phyloP scores from a whole-genome alignment of 1,139 yeast species.

The Suhomyces atakaporum region DNA sequence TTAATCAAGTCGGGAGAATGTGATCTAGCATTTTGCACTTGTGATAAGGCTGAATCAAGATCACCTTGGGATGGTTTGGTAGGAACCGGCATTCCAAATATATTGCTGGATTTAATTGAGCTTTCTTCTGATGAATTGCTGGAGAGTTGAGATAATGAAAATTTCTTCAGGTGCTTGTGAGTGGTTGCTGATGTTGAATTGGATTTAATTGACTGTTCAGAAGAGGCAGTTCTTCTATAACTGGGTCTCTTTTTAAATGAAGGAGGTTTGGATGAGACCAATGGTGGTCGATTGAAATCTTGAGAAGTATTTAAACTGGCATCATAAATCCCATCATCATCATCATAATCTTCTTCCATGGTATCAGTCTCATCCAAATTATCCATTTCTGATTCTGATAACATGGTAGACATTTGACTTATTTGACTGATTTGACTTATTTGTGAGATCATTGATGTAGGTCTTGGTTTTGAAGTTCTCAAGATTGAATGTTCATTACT shows the following conservation, averaged over 20 bases:
- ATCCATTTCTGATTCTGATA: slow-evolving; percentile 49
- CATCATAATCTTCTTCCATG: slow-evolving; percentile 44
- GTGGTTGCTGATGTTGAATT: slow-evolving; percentile 33
- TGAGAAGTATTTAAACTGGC: slow-evolving; percentile 34
- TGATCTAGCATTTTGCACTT: slow-evolving; percentile 19
- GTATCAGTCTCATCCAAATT: slow-evolving; percentile 48
- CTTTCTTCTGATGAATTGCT: slow-evolving; percentile 46
- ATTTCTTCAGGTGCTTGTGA: slow-evolving; percentile 25
- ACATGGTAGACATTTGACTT: slow-evolving; percentile 58
- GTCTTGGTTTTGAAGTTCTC: slow-evolving; percentile 44
- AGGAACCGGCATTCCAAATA: slow-evolving; percentile 21
- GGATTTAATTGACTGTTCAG: slow-evolving; percentile 42
- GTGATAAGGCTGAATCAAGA: slow-evolving; percentile 13
- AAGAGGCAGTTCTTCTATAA: slow-evolving; percentile 36
- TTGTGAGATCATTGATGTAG: slow-evolving; percentile 68
- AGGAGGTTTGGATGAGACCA: slow-evolving; percentile 1
- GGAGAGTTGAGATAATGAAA: slow-evolving; percentile 38
- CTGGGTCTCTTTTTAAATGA: slow-evolving; percentile 30
- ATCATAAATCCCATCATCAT: slow-evolving; percentile 38
- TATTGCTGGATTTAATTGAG: slow-evolving; percentile 16
- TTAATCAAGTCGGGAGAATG: slow-evolving; percentile 24
- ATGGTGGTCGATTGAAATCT: slow-evolving; percentile 16
- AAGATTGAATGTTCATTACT: slow-evolving; percentile 5
- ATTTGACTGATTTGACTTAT: slow-evolving; percentile 55
- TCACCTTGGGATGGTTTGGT: slow-evolving; percentile 13